A percentile compares a stretch with the other conserved stretches of the same genome.
These are phyloP conservation scores for Populus hybrid DNA, from an alignment of 441 rosid species.

Conservation along the genomic window DNA sequence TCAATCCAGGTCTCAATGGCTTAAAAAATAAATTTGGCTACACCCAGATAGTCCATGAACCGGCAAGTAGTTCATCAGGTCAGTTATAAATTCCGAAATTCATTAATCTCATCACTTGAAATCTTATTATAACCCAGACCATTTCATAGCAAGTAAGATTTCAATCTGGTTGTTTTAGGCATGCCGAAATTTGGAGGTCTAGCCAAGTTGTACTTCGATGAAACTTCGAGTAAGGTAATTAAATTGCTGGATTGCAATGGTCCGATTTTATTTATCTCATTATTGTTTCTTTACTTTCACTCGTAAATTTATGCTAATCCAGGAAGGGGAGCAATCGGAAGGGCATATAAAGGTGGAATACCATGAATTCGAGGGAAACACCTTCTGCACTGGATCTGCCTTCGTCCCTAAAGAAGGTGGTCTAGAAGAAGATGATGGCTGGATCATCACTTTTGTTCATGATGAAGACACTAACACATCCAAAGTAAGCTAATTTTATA, in stretches of 20 bases:
- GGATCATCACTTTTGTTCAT: conserved; percentile 46
- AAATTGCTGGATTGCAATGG: conserved; percentile 20
- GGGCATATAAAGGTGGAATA: conserved; percentile 32
- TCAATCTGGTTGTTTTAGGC: conserved; percentile 10
- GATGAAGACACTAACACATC: conserved; percentile 37
- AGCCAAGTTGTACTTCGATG: conserved; percentile 33
- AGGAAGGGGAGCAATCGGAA: conserved; percentile 1
- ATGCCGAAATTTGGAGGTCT: conserved; percentile 32
- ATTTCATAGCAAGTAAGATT: not conserved
- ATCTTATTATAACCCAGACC: not conserved
- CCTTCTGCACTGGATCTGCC: conserved; percentile 36
- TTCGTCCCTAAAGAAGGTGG: conserved; percentile 34
- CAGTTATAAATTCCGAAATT: too few relatives aligned
- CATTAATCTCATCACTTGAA: not conserved
- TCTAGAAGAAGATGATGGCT: conserved; percentile 45
- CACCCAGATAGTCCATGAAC: not conserved
- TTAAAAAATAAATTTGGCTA: not conserved
- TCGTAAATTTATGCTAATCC: not conserved
- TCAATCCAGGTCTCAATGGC: not conserved
- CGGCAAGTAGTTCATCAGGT: not conserved
- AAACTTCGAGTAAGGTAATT: not conserved
- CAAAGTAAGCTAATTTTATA: conserved; percentile 24
- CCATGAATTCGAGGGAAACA: conserved; percentile 30
- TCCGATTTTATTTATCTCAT: not conserved
- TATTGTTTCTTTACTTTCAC: not conserved